These are phyloP conservation scores for Pisolithus tinctorius DNA, from an alignment of 768 basidiomycete species.

Conservation along the genomic window DNA sequence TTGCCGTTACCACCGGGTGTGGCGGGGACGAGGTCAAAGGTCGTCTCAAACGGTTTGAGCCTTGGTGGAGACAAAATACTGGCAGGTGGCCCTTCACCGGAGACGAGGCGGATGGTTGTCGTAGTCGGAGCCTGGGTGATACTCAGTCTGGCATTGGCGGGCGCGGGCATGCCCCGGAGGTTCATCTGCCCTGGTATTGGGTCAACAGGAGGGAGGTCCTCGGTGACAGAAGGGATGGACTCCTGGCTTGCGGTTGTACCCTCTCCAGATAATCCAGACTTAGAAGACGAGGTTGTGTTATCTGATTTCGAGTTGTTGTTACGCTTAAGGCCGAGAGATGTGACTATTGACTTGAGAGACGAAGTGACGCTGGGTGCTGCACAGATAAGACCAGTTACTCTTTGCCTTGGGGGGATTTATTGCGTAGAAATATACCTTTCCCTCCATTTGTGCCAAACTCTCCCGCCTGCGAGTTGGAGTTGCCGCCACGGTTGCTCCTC, in stretches of 20 bases:
- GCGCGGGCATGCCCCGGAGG: conserved; percentile 56
- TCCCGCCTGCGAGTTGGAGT: conserved; percentile 32
- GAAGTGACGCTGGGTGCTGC: conserved; percentile 59
- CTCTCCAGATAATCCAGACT: conserved; percentile 21
- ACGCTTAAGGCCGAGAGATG: conserved; percentile 66
- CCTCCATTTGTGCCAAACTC: conserved; percentile 71
- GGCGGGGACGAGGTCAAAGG: conserved; percentile 59
- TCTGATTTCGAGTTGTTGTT: conserved; percentile 12
- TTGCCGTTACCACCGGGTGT: conserved; percentile 35
- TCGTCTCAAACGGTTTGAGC: conserved; percentile 58
- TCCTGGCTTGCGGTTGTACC: conserved; percentile 21
- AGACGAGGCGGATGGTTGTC: conserved; percentile 44
- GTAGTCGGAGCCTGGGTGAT: conserved; percentile 42
- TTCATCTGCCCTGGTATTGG: conserved; percentile 57
- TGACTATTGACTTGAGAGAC: conserved; percentile 72
- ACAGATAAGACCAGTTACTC: conserved; percentile 3
- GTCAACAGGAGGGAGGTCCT: conserved; percentile 21
- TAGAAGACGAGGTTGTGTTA: conserved; percentile 21
- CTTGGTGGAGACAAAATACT: conserved; percentile 46
- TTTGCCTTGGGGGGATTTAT: neutral
- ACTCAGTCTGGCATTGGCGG: conserved; percentile 54
- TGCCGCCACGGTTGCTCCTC: conserved; percentile 40
- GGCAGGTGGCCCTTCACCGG: conserved; percentile 15
- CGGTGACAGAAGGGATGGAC: conserved; percentile 5
- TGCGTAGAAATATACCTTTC: conserved; percentile 41